A percentile compares a stretch with the other conserved stretches of the same genome.
Conservation (phyloP, 129 eudicot species). For the Mikania micrantha region DNA sequence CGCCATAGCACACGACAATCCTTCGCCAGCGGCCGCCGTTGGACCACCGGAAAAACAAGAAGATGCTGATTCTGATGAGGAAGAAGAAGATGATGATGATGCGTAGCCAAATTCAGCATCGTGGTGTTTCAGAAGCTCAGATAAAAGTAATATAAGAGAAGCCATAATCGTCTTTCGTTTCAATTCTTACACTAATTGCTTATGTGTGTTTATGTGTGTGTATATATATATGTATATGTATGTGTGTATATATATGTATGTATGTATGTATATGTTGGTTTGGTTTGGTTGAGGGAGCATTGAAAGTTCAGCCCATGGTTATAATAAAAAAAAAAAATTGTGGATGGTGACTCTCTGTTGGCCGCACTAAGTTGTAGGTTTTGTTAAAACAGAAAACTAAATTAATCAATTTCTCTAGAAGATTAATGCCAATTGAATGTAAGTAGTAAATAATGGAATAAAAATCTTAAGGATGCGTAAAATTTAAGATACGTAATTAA, state of each 20-base stretch:
- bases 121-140: slow-evolving; percentile 61
- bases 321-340: not conserved
- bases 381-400: not conserved
- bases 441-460: too few species aligned
- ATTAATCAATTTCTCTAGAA: not conserved
- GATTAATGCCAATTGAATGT: too few species aligned
- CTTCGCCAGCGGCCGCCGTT: slow-evolving; percentile 24
- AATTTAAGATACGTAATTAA: too few species aligned
- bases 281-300: not conserved
- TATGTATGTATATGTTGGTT: not conserved
- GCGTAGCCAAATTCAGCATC: slow-evolving; percentile 27
- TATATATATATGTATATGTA: not conserved
- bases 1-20: slow-evolving; percentile 27
- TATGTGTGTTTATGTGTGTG: not conserved
- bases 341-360: slow-evolving; percentile 8
- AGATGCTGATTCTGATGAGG: slow-evolving; percentile 15
- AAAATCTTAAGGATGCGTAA: too few species aligned
- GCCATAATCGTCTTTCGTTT: slow-evolving; percentile 25
- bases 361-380: not conserved
- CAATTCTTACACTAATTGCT: not conserved
- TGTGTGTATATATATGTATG: not conserved
- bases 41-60: slow-evolving; percentile 22
- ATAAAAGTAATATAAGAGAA: slow-evolving; percentile 57
- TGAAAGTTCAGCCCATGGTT: slow-evolving; percentile 14
- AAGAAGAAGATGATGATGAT: slow-evolving; percentile 17